These are phyloP conservation scores for Epichloe elymi DNA, from an alignment of 2,329 filamentous ascomycete genomes.

Conservation along the genomic window DNA sequence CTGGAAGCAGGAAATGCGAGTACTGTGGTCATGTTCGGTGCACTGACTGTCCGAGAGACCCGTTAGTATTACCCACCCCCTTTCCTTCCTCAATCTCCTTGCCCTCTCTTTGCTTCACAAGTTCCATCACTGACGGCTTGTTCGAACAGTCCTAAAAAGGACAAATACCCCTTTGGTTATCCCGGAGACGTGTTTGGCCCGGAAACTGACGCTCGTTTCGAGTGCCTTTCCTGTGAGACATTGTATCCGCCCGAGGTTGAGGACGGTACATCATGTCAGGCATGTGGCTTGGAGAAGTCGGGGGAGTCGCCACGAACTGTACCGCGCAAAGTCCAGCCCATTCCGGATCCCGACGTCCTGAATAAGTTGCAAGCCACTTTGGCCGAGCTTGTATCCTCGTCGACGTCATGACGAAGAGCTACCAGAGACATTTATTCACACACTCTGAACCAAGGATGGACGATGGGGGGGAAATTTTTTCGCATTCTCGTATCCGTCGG, in stretches of 20 bases:
- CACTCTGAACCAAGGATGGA: too few species aligned
- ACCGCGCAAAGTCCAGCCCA: constrained; percentile 46
- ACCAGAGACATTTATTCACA: neutral
- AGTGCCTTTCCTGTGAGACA: constrained; percentile 50
- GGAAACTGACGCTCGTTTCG: constrained; percentile 37
- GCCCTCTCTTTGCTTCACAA: neutral
- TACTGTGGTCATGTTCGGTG: constrained; percentile 63
- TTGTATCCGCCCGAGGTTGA: constrained; percentile 39
- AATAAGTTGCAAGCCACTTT: constrained; percentile 44
- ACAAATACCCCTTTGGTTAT: constrained; percentile 58
- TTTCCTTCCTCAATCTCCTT: too few species aligned
- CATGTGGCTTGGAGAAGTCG: constrained; percentile 49
- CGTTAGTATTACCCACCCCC: constrained; percentile 39
- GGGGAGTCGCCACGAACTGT: constrained; percentile 44
- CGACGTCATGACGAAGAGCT: neutral
- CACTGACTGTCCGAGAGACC: constrained; percentile 67
- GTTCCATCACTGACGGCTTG: neutral
- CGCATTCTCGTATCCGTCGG: too few species aligned
- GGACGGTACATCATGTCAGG: constrained; percentile 41
- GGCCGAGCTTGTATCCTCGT: constrained; percentile 21
- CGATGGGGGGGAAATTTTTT: too few species aligned
- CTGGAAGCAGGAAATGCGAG: constrained; percentile 48
- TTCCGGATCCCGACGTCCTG: constrained; percentile 48
- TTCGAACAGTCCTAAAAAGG: constrained; percentile 45
- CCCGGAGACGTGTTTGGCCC: constrained; percentile 49